These are phyloP conservation scores for Colletotrichum higginsianum DNA, from an alignment of 2,329 filamentous ascomycete genomes.

Conservation along the genomic window DNA sequence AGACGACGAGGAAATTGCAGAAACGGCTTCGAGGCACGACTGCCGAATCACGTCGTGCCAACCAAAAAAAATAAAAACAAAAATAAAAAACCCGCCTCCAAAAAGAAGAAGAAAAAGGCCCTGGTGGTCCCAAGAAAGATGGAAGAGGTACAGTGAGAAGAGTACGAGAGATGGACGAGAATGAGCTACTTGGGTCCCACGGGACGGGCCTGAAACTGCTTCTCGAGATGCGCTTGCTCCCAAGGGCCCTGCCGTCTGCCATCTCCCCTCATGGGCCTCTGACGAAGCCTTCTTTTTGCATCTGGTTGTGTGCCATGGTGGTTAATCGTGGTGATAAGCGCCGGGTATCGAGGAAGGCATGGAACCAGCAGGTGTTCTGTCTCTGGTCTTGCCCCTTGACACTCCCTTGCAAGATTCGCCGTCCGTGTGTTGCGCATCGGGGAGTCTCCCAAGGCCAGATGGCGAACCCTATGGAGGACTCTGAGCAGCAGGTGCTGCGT, in stretches of 20 bases:
- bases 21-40: conserved; percentile 4
- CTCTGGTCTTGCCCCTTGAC: conserved; percentile 29
- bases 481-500: conserved; percentile 31
- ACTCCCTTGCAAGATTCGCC: conserved; percentile 25
- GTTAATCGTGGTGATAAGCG: conserved; percentile 36
- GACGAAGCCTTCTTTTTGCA: conserved; percentile 15
- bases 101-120: neutral
- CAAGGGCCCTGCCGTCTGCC: conserved; percentile 11
- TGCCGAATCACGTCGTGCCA: conserved; percentile 28
- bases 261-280: conserved; percentile 22
- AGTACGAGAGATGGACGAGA: conserved; percentile 11
- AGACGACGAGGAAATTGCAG: conserved; percentile 30
- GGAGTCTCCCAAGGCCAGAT: conserved; percentile 28
- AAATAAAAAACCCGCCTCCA: no score
- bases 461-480: conserved; percentile 22
- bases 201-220: conserved; percentile 41
- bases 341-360: conserved; percentile 25
- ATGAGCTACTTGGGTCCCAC: conserved; percentile 23
- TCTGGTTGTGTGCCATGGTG: conserved; percentile 20
- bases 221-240: conserved; percentile 31
- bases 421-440: conserved; percentile 35
- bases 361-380: conserved; percentile 18
- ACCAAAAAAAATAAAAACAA: neutral
- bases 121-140: conserved; percentile 11
- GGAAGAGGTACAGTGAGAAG: conserved; percentile 3